A percentile compares a stretch with the other conserved stretches of the same genome.
Conservation (phyloP, 495 filamentous ascomycete species). For the Durotheca rogersii region DNA sequence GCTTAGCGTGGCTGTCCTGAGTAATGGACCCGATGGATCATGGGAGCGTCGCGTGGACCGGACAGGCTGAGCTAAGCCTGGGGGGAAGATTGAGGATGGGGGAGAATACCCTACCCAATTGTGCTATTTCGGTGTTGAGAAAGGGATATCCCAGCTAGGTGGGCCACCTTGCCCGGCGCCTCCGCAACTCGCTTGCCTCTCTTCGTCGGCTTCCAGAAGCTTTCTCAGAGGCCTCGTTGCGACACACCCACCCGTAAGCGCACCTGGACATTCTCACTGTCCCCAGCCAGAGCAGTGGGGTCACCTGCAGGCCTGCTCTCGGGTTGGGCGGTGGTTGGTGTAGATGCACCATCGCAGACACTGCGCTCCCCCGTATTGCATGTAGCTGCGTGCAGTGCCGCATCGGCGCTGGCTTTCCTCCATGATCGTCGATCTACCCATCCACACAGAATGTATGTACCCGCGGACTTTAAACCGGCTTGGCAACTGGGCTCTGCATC, state of each 20-base stretch:
- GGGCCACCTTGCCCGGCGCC: constrained; percentile 19
- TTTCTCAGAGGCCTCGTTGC: constrained; percentile 23
- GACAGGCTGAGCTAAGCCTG: constrained; percentile 13
- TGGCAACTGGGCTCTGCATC: constrained; percentile 5
- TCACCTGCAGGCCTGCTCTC: constrained; percentile 11
- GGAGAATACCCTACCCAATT: too few species aligned
- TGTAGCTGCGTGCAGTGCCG: constrained; percentile 15
- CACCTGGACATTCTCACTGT: constrained; percentile 17
- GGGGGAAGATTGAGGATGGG: too few species aligned
- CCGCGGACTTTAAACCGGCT: constrained; percentile 3
- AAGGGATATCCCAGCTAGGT: too few species aligned
- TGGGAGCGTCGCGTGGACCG: constrained; percentile 15
- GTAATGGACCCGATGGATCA: constrained; percentile 28
- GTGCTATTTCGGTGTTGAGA: too few species aligned
- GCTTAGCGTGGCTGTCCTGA: constrained; percentile 14
- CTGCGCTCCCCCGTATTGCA: constrained; percentile 13
- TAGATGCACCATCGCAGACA: constrained; percentile 14
- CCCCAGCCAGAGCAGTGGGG: constrained; percentile 11
- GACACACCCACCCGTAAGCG: constrained; percentile 23
- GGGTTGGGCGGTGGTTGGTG: constrained; percentile 19
- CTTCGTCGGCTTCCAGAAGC: constrained; percentile 29
- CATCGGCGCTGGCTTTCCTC: constrained; percentile 8
- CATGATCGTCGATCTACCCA: constrained; percentile 20
- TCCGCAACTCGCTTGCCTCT: constrained; percentile 5
- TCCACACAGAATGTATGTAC: constrained; percentile 2